Conservation (phyloP, 257 asterid species). For the Fraxinus cuspidata region DNA sequence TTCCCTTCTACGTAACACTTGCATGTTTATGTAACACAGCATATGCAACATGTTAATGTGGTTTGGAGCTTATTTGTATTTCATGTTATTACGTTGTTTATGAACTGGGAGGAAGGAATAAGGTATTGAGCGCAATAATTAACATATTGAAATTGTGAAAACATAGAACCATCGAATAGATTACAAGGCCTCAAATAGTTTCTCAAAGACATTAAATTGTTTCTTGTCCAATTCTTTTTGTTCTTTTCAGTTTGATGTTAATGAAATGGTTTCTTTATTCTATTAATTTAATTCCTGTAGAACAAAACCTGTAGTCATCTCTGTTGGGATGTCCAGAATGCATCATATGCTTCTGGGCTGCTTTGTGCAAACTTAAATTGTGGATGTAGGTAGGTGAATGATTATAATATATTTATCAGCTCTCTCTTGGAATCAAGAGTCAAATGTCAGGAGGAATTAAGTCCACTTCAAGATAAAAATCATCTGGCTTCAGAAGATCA, state of each 20-base stretch:
- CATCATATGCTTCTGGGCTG: neutral
- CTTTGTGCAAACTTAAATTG: constrained; percentile 6
- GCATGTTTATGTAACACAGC: neutral
- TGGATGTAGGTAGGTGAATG: neutral
- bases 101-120: neutral
- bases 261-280: neutral
- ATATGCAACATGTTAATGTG: constrained; percentile 3
- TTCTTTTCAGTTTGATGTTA: neutral
- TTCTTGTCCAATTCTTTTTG: neutral
- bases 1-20: constrained; percentile 19
- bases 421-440: neutral
- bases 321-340: constrained; percentile 7
- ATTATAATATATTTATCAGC: constrained; percentile 14
- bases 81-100: neutral
- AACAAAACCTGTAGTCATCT: neutral
- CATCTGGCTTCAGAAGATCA: neutral
- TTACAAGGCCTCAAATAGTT: constrained; percentile 14
- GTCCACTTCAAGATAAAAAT: neutral
- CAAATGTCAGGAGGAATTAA: neutral
- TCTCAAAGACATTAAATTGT: neutral
- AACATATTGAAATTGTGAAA: neutral
- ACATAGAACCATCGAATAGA: constrained; percentile 13
- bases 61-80: constrained; percentile 7
- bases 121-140: constrained; percentile 4
- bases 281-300: neutral